Percentiles rank a stretch among this genome's conserved stretches.
Evolutionary conservation across 106 monocot species (phyloP).

Genomic region (Dendrobium chrysotoxum): DNA sequence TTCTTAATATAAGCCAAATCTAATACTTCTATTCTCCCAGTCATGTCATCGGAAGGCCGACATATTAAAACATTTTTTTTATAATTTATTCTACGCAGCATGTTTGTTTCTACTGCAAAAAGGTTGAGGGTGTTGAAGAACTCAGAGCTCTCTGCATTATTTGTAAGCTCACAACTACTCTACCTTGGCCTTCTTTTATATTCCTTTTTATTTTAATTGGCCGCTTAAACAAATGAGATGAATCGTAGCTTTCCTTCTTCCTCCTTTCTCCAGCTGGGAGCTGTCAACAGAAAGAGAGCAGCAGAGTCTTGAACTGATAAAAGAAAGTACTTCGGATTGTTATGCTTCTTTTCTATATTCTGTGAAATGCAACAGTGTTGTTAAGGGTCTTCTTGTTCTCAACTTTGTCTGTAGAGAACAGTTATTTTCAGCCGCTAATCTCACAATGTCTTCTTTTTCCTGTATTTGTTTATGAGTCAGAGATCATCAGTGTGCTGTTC

Average conservation of each 20-base stretch:
- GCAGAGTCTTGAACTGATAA: slow-evolving; percentile 11
- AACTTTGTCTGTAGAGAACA: not conserved
- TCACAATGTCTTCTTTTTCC: not conserved
- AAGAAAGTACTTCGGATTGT: not conserved
- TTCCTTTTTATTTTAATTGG: not conserved
- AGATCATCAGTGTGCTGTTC: no score
- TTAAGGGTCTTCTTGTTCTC: not conserved
- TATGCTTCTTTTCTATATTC: not conserved
- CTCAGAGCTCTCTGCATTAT: slow-evolving; percentile 45
- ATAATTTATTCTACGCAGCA: slow-evolving; percentile 25
- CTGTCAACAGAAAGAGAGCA: slow-evolving; percentile 27
- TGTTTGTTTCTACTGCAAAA: slow-evolving; percentile 69
- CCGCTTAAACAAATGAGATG: not conserved
- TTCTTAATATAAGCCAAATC: no score
- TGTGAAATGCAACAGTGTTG: not conserved
- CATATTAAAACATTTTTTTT: not conserved
- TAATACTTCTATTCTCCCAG: no score
- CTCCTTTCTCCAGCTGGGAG: slow-evolving; percentile 22
- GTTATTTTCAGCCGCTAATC: not conserved
- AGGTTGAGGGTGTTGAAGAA: slow-evolving; percentile 75
- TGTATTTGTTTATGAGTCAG: not conserved
- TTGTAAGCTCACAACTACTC: slow-evolving; percentile 22
- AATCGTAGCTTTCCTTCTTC: not conserved
- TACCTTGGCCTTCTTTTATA: not conserved
- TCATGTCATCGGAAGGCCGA: no score